Evolutionary conservation across 108 stramenopile genomes (phyloP).

Genomic region (Nannochloropsis gaditana): DNA sequence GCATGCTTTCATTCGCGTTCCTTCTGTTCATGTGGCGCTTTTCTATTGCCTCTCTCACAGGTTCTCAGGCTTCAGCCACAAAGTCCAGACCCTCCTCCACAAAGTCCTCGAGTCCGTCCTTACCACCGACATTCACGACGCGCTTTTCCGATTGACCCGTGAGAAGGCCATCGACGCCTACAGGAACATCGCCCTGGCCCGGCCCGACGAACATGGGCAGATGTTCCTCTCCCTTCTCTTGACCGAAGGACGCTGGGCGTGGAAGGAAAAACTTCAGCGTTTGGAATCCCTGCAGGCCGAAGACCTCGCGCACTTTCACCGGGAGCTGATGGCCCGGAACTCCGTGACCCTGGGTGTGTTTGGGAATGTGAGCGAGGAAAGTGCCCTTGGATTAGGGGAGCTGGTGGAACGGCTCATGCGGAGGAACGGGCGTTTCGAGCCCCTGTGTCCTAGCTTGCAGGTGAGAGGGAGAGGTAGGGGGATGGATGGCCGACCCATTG

Average conservation of each 20-base stretch:
- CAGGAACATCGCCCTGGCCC: conserved; percentile 53
- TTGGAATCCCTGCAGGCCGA: conserved; percentile 22
- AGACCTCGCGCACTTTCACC: conserved; percentile 50
- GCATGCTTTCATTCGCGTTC: no score
- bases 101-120: conserved; percentile 55
- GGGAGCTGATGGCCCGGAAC: conserved; percentile 48
- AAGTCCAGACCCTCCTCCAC: conserved; percentile 60
- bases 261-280: conserved; percentile 33
- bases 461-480: not conserved
- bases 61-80: conserved; percentile 70
- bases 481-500: not conserved
- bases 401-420: conserved; percentile 23
- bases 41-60: conserved; percentile 18
- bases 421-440: not conserved
- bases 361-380: conserved; percentile 59
- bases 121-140: conserved; percentile 25
- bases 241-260: conserved; percentile 54
- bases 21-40: not conserved
- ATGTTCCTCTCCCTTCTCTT: conserved; percentile 33
- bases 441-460: not conserved
- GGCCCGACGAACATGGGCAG: conserved; percentile 59
- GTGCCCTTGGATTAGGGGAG: conserved; percentile 51
- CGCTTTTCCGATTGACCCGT: conserved; percentile 56
- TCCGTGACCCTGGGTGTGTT: conserved; percentile 56
- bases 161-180: conserved; percentile 53